These are phyloP conservation scores for Backusella parvicylindrica DNA, from an alignment of 192 early-diverging fungal species.

Conservation along the genomic window DNA sequence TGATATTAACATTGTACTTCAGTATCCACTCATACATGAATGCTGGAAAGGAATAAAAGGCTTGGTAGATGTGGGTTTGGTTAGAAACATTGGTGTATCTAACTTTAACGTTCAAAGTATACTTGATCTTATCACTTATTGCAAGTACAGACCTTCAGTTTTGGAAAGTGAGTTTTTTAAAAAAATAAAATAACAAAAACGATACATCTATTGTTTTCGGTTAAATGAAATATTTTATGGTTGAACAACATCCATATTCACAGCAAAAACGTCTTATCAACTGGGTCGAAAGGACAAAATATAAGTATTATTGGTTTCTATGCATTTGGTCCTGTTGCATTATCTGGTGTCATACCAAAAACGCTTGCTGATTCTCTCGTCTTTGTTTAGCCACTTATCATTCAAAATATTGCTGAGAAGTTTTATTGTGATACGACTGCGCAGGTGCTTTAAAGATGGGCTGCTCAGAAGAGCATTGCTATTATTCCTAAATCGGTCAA, in stretches of 20 bases:
- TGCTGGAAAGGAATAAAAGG: constrained; percentile 74
- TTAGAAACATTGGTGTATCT: constrained; percentile 63
- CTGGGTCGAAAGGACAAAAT: constrained; percentile 48
- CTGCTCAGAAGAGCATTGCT: constrained; percentile 54
- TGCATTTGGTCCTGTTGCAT: constrained; percentile 55
- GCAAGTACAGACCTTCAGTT: constrained; percentile 62
- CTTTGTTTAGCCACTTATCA: constrained; percentile 41
- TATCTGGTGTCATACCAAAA: constrained; percentile 28
- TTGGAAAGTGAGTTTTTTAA: constrained; percentile 57
- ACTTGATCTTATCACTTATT: constrained; percentile 54
- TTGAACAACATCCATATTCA: constrained; percentile 74
- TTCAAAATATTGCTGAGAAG: constrained; percentile 49
- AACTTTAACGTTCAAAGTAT: constrained; percentile 52
- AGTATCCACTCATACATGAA: constrained; percentile 49
- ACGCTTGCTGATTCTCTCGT: constrained; percentile 28
- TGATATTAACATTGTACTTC: constrained; percentile 27
- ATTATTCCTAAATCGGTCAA: constrained; percentile 69
- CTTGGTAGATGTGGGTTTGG: constrained; percentile 54
- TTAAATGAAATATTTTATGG: too few relatives aligned
- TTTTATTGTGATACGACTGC: constrained; percentile 44
- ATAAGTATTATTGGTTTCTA: constrained; percentile 74
- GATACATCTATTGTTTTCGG: too few relatives aligned
- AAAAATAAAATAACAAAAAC: too few relatives aligned
- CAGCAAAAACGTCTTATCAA: constrained; percentile 61
- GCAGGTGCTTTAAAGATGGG: constrained; percentile 65